Evolutionary conservation across 2,329 filamentous ascomycete genomes (phyloP).

Genomic region (Claviceps spartinae): DNA sequence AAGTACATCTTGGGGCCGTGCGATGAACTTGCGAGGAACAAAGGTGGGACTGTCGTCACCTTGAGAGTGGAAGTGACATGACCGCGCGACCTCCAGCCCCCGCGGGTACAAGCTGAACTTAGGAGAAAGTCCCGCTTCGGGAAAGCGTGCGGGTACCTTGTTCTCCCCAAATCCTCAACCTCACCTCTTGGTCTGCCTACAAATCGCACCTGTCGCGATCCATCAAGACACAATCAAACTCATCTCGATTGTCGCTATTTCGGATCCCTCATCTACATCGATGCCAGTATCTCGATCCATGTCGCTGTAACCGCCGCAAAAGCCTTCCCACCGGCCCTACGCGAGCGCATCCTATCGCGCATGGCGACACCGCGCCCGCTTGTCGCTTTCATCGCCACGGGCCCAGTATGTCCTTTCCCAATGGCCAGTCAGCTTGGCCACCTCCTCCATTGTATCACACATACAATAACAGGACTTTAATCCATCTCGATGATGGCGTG

Average conservation of each 20-base stretch:
- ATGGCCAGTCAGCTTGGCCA: conserved; percentile 53
- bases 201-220: conserved; percentile 33
- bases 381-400: conserved; percentile 34
- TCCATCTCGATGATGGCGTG: conserved; percentile 47
- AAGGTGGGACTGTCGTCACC: too few species aligned
- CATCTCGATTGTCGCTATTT: conserved; percentile 27
- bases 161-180: conserved; percentile 35
- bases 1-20: too few species aligned
- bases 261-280: conserved; percentile 33
- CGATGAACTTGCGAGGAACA: too few species aligned
- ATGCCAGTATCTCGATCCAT: conserved; percentile 37
- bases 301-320: conserved; percentile 32
- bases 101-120: background rate
- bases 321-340: conserved; percentile 34
- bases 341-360: conserved; percentile 38
- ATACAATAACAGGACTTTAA: conserved; percentile 36
- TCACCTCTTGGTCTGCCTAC: conserved; percentile 40
- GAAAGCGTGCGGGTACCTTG: conserved; percentile 21
- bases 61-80: too few species aligned
- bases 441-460: conserved; percentile 38
- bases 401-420: conserved; percentile 51
- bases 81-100: background rate
- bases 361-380: conserved; percentile 39
- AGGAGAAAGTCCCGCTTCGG: conserved; percentile 24
- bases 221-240: conserved; percentile 36